Conservation (phyloP, 2,329 filamentous ascomycete genomes). For the Apiospora phragmitis region DNA sequence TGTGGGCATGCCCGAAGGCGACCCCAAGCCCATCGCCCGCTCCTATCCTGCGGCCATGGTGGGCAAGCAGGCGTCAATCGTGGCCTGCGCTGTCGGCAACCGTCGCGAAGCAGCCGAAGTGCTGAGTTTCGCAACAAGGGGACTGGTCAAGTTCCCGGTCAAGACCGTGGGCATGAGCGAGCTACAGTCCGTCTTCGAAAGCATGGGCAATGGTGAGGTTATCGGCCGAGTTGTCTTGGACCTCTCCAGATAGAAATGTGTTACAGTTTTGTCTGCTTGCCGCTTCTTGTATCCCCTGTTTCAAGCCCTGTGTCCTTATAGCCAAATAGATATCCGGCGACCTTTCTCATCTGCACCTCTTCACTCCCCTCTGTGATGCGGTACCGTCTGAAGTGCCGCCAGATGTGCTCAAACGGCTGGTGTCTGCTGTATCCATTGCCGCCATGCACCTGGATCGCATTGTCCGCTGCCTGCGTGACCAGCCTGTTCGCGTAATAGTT, state of each 20-base stretch:
- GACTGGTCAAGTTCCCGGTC: slow-evolving; percentile 45
- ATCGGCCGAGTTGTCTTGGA: slow-evolving; percentile 49
- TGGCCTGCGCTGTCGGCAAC: slow-evolving; percentile 51
- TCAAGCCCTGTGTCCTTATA: slow-evolving; percentile 20
- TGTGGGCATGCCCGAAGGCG: slow-evolving; percentile 51
- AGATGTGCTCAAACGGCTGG: slow-evolving; percentile 65
- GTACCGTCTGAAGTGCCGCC: slow-evolving; percentile 63
- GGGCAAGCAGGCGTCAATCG: slow-evolving; percentile 43
- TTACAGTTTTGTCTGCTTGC: not conserved
- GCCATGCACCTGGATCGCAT: slow-evolving; percentile 63
- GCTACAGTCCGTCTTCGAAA: slow-evolving; percentile 41
- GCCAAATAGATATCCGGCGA: slow-evolving; percentile 53
- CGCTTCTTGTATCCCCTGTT: not conserved
- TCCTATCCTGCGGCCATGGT: slow-evolving; percentile 44
- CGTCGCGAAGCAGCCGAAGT: slow-evolving; percentile 49
- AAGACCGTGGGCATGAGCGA: slow-evolving; percentile 47
- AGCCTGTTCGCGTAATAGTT: slow-evolving; percentile 66
- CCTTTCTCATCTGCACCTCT: slow-evolving; percentile 67
- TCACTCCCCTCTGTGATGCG: slow-evolving; percentile 65
- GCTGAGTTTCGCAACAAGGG: slow-evolving; percentile 47
- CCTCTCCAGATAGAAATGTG: slow-evolving; percentile 21
- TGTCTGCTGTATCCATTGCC: slow-evolving; percentile 60
- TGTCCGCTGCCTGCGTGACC: slow-evolving; percentile 60
- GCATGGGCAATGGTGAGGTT: slow-evolving; percentile 43
- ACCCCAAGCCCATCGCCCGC: slow-evolving; percentile 42